Evolutionary conservation across 306 rosid species (phyloP), one percentile per base, ranked within the genome.

Genomic region (Cicer judaicum): DNA sequence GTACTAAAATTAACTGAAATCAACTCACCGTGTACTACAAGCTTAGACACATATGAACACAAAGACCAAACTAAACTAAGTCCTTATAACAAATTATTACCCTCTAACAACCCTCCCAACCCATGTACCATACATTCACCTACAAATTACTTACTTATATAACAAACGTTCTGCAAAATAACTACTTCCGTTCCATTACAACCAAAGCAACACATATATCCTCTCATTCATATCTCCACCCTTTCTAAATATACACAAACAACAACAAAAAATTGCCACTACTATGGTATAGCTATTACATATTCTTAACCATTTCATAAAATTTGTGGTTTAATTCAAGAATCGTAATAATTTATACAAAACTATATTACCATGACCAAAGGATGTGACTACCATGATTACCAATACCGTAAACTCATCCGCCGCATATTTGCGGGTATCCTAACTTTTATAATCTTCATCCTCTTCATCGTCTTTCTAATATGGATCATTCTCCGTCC

Each of bases 401-500:
- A 78, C 0, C 21, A 55, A 8, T 63, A 60, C 56, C 80, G 62
- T 2, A 40, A 61, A 42, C 85, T 78, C 78, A 12, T 38, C 83
- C 91, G 88, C 18, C 86, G 70, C 13, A n/a, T 85, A 15, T 6
- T 73, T 16, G 16, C 63, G 49, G 79, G 44, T 1, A 66, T 84
- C 56, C 0, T 70, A 0, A 70, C 4, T 50, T 54, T 88, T 13
- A 5, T 74, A 7, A 0, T 60, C 77, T 79, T 88, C 8, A 0
- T 88, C 0, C 87, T 80, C 49, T 0, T 88, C 7, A 10, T 74
- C 0, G 43, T 90, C 54, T 80, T 92, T 80, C 42, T 88, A 1
- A 56, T 88, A 0, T 87, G 88, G 91, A 56, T 78, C 78, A 85
- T 88, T 19, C 83, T 92, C 44, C 82, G 66, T 12, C 98, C 98